Conservation (phyloP, 108 stramenopile species). For the Bacterosira constricta region DNA sequence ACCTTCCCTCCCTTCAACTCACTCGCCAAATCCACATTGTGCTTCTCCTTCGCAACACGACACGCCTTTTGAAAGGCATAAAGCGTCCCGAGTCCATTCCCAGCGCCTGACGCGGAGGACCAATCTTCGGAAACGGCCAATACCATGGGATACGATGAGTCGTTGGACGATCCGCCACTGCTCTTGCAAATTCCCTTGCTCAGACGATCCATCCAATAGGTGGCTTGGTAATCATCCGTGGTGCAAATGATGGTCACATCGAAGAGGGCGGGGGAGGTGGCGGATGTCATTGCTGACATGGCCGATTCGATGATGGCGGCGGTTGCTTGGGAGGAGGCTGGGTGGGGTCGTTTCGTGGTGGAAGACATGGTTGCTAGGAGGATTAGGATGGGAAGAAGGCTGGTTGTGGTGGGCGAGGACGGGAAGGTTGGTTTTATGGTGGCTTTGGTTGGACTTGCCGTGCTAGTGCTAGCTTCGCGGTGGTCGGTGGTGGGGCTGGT, state of each 20-base stretch:
- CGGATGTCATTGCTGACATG: conserved; percentile 75
- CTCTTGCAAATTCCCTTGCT: conserved; percentile 59
- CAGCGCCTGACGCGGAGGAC: conserved; percentile 86
- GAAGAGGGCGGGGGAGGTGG: conserved; percentile 62
- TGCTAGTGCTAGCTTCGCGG: too few species aligned
- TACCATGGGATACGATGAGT: conserved; percentile 72
- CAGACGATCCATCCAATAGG: conserved; percentile 96
- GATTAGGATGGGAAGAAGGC: too few species aligned
- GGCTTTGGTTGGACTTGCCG: too few species aligned
- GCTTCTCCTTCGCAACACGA: conserved; percentile 68
- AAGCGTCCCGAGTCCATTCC: conserved; percentile 94
- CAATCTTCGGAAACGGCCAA: conserved; percentile 97
- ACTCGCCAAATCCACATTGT: conserved; percentile 60
- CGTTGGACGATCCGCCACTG: neutral
- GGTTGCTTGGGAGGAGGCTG: conserved; percentile 15
- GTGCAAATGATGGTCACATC: conserved; percentile 97
- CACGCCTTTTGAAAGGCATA: conserved; percentile 95
- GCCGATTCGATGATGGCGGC: conserved; percentile 66
- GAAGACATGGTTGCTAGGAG: conserved; percentile 27
- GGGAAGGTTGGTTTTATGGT: too few species aligned
- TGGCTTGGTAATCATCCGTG: conserved; percentile 94
- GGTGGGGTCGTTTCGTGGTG: conserved; percentile 24
- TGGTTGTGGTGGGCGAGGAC: too few species aligned
- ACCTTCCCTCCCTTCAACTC: conserved; percentile 60
- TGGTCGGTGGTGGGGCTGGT: too few species aligned